Evolutionary conservation across 1,284 basidiomycete species (phyloP).

Genomic region (Ganoderma lucidum): DNA sequence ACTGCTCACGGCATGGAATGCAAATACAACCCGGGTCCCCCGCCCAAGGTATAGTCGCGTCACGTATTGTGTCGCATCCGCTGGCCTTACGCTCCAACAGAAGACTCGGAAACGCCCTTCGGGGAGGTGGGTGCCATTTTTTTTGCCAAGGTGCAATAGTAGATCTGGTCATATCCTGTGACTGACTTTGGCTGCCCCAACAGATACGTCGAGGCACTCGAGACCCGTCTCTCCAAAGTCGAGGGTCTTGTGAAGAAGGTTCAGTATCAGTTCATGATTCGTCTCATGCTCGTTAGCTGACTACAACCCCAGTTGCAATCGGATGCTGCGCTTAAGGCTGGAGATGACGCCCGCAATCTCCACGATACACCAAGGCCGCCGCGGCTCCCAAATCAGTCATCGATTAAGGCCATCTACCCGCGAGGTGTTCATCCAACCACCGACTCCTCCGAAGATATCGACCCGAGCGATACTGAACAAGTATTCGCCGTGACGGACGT

Average conservation of each 20-base stretch:
- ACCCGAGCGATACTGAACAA: slow-evolving; percentile 45
- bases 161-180: background rate
- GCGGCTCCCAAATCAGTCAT: background rate
- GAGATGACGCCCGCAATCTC: background rate
- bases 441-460: slow-evolving; percentile 36
- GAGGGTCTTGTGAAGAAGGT: slow-evolving; percentile 6
- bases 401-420: background rate
- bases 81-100: background rate
- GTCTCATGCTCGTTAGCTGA: background rate
- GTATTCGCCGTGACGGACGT: slow-evolving; percentile 44
- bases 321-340: background rate
- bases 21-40: slow-evolving; percentile 66
- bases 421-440: slow-evolving; percentile 1
- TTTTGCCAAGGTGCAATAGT: too few species aligned
- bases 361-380: background rate
- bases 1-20: slow-evolving; percentile 75
- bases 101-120: background rate
- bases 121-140: background rate
- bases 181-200: background rate
- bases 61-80: background rate
- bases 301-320: background rate
- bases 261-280: background rate
- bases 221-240: background rate
- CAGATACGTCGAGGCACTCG: slow-evolving; percentile 8
- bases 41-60: background rate